Conservation (phyloP, 2,329 filamentous ascomycete species). For the Aspergillus spinulosporus region DNA sequence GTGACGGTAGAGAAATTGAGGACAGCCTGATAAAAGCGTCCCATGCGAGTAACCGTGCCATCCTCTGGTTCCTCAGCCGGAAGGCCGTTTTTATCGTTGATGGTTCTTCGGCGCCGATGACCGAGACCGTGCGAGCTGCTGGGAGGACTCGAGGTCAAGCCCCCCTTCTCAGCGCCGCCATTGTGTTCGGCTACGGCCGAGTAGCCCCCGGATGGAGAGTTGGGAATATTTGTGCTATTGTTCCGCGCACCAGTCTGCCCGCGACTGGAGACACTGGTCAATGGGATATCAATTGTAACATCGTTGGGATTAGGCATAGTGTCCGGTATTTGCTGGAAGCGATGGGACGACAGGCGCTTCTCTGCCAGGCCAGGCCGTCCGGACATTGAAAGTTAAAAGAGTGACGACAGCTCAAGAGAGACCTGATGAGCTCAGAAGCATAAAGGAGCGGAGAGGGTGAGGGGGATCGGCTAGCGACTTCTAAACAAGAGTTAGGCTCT, state of each 20-base stretch:
- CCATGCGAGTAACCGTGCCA: conserved; percentile 59
- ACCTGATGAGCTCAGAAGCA: conserved; percentile 5
- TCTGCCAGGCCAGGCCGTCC: conserved; percentile 37
- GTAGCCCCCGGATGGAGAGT: conserved; percentile 31
- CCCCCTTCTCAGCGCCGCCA: conserved; percentile 33
- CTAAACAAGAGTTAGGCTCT: conserved; percentile 6
- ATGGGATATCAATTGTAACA: conserved; percentile 62
- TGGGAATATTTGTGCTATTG: conserved; percentile 31
- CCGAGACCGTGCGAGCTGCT: conserved; percentile 8
- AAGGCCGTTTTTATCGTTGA: conserved; percentile 33
- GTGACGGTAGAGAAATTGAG: conserved; percentile 64
- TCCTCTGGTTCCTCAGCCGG: conserved; percentile 48
- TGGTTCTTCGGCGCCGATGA: conserved; percentile 37
- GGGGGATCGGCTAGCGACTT: conserved; percentile 9
- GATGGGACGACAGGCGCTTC: conserved; percentile 48
- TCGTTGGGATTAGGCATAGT: conserved; percentile 53
- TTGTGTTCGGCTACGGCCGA: conserved; percentile 29
- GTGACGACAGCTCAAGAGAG: conserved; percentile 10
- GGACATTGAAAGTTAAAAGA: conserved; percentile 29
- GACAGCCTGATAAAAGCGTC: conserved; percentile 61
- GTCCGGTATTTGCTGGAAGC: conserved; percentile 45
- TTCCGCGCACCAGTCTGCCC: conserved; percentile 49
- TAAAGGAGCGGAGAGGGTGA: conserved; percentile 6
- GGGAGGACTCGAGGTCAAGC: conserved; percentile 23
- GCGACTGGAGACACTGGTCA: conserved; percentile 56